These are phyloP conservation scores for Mycena crocata DNA, from an alignment of 768 basidiomycete species.

Conservation along the genomic window DNA sequence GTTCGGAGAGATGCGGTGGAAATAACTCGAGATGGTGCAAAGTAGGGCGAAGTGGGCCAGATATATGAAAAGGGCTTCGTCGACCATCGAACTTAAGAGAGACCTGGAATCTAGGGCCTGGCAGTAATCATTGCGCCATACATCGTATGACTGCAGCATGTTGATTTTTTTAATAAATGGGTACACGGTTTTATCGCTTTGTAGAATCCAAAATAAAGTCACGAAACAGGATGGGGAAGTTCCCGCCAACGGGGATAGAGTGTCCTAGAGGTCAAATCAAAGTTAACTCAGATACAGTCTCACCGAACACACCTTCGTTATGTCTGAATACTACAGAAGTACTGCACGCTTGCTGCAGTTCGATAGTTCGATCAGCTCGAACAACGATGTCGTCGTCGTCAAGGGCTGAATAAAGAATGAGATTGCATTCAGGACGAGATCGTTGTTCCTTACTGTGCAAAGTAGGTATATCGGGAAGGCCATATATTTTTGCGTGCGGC, in stretches of 20 bases:
- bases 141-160: no score
- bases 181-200: background rate
- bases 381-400: constrained; percentile 34
- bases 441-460: constrained; percentile 32
- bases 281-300: background rate
- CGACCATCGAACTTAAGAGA: no score
- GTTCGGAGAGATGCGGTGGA: no score
- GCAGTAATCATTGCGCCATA: no score
- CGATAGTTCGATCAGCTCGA: constrained; percentile 30
- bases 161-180: background rate
- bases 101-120: no score
- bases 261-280: constrained; percentile 25
- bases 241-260: constrained; percentile 31
- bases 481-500: constrained; percentile 38
- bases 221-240: constrained; percentile 31
- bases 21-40: no score
- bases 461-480: constrained; percentile 35
- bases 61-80: no score
- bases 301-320: constrained; percentile 30
- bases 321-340: constrained; percentile 30
- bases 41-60: no score
- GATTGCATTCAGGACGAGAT: no score
- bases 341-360: constrained; percentile 33
- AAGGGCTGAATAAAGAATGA: constrained; percentile 20
- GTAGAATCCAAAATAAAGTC: constrained; percentile 35